These are phyloP conservation scores for Podaxis sp. DNA, from an alignment of 768 basidiomycete species.

Conservation along the genomic window DNA sequence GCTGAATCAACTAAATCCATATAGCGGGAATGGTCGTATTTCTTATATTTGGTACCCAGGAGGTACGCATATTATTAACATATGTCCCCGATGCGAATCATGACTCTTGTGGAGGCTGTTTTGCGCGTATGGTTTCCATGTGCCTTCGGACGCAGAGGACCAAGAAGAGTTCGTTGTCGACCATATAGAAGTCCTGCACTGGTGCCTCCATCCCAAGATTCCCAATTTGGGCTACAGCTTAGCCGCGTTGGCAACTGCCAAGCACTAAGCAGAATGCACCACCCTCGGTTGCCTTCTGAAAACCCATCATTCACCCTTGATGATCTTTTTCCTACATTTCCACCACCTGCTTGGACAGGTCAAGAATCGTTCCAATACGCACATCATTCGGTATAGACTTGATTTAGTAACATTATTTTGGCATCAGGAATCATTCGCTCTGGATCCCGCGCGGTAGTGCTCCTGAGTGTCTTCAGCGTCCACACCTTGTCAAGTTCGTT, in stretches of 20 bases:
- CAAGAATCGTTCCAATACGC: neutral
- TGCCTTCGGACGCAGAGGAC: neutral
- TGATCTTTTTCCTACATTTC: neutral
- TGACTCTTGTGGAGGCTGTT: neutral
- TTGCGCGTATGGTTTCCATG: slow-evolving; percentile 4
- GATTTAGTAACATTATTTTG: neutral
- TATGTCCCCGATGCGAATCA: neutral
- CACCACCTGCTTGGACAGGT: neutral
- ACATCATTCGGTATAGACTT: neutral
- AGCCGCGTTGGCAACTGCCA: neutral
- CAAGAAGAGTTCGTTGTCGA: neutral
- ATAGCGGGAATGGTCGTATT: slow-evolving; percentile 34
- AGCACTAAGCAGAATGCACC: neutral
- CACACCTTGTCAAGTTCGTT: too few species aligned
- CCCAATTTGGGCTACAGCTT: neutral
- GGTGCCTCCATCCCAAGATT: neutral
- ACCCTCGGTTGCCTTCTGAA: neutral
- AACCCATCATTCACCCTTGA: neutral
- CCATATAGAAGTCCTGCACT: neutral
- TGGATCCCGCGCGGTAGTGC: neutral
- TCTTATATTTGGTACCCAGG: slow-evolving; percentile 32
- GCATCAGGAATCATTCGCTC: neutral
- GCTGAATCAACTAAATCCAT: neutral
- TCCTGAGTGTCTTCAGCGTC: too few species aligned
- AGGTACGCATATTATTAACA: neutral